Evolutionary conservation across 148 eudicot species (phyloP), one percentile per base, ranked within the genome.

Genomic region (Chenopodium suecicum): DNA sequence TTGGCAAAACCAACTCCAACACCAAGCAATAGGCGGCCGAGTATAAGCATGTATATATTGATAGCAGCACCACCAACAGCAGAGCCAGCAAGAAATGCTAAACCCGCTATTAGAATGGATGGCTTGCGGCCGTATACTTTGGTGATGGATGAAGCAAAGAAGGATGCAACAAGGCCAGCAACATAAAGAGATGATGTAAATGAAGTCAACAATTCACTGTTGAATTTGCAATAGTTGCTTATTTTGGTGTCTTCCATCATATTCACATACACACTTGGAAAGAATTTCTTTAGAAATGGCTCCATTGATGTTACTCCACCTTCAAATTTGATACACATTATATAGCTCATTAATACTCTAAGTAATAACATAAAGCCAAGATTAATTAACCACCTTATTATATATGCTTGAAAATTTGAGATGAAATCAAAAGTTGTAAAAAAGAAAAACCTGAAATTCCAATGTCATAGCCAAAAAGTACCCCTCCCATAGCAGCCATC

Each of bases 301-400:
- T 82, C 89, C 91, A 91, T 91, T 23, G 93, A 89, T 67, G 89
- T 89, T 78, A 91, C 93, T 67, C 93, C 93, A 80, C 93, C 93
- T 87, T 65, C 77, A 83, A 12, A 46, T 17, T 32, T 32, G 17
- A 16, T 41, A 8, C 27, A 41, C 44, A 41, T 41, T 41, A 41
- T 1, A 70, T 34, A 19, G 8, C 12, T 13, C 25, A 41, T 41
- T 41, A 41, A 6, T 5, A 5, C 5, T 41, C 44, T 5, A 41
- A 41, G 44, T 6, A 41, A 5, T 5, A 41, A 41, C 44, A 41
- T 41, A 41, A 41, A 41, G 44, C 8, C 8, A 41, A 41, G 8
- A 41, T 37, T 37, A 37, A 37, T 37, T 37, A 37, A 5, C 44
- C 44, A 37, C 44, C 44, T 41, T 41, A 6, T 37, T 5, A 41